Conservation (phyloP, 441 rosid species). For the Metrosideros polymorpha region DNA sequence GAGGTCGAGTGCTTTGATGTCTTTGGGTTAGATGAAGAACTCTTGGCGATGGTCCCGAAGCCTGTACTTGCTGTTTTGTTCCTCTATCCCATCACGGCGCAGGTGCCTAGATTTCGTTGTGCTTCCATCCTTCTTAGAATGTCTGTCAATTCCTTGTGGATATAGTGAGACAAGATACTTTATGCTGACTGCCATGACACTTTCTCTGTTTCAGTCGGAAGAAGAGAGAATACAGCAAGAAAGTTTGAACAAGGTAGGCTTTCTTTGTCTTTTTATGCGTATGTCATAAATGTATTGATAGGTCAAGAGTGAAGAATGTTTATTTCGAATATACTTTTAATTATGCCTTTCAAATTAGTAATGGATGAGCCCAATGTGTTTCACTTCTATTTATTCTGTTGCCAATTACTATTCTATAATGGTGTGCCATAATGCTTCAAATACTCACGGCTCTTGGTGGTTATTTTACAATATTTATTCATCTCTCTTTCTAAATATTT, state of each 20-base stretch:
- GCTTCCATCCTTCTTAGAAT: neutral
- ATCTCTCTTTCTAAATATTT: neutral
- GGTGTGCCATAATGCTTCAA: neutral
- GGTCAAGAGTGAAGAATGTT: neutral
- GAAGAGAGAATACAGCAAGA: slow-evolving; percentile 67
- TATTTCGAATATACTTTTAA: neutral
- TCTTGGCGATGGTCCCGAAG: slow-evolving; percentile 77
- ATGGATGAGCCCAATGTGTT: neutral
- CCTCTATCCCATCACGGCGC: slow-evolving; percentile 66
- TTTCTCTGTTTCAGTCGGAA: slow-evolving; percentile 40
- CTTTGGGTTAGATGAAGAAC: slow-evolving; percentile 81
- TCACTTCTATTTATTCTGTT: neutral
- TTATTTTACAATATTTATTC: neutral
- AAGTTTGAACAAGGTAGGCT: slow-evolving; percentile 34
- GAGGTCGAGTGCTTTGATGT: slow-evolving; percentile 86
- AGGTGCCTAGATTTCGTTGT: slow-evolving; percentile 26
- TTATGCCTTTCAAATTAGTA: neutral
- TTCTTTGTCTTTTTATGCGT: neutral
- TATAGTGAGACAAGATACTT: neutral
- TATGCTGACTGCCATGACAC: slow-evolving; percentile 2
- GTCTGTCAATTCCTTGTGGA: neutral
- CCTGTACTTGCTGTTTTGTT: slow-evolving; percentile 89
- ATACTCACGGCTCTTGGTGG: neutral
- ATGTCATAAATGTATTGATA: neutral
- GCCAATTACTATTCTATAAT: neutral